A percentile compares a stretch with the other conserved stretches of the same genome.
These are phyloP conservation scores for Rosa rugosa DNA, from an alignment of 306 rosid genomes.

Conservation along the genomic window DNA sequence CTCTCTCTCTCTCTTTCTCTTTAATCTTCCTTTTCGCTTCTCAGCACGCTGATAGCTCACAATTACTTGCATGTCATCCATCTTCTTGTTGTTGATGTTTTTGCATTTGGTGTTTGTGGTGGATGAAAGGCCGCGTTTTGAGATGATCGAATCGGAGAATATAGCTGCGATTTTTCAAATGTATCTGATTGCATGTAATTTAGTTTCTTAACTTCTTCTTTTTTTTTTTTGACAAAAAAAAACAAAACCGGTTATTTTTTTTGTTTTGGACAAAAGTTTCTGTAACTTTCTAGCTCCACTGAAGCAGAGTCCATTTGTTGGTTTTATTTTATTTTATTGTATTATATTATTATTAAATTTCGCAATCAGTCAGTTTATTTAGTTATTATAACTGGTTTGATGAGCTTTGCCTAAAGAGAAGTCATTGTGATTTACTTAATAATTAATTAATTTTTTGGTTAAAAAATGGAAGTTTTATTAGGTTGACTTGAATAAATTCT, in stretches of 20 bases:
- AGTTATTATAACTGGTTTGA: no score
- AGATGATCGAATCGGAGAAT: neutral
- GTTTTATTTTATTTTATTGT: no score
- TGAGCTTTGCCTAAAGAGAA: neutral
- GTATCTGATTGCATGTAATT: neutral
- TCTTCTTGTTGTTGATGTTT: neutral
- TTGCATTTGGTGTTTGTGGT: no score
- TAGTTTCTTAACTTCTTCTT: neutral
- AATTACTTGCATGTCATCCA: neutral
- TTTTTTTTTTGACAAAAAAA: no score
- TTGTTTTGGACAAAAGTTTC: no score
- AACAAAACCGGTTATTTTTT: no score
- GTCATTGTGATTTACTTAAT: neutral
- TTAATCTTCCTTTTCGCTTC: no score
- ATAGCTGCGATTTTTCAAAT: neutral
- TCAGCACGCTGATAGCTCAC: no score
- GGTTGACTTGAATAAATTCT: neutral
- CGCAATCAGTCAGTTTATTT: neutral
- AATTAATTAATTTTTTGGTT: neutral
- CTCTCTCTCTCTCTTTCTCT: slow-evolving; percentile 2
- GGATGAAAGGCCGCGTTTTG: neutral
- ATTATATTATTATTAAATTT: neutral
- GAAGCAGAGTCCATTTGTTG: neutral
- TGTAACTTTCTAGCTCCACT: neutral
- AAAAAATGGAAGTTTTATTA: neutral